Evolutionary conservation across 805 yeast species (phyloP).

Genomic region (Nakazawaea holstii): DNA sequence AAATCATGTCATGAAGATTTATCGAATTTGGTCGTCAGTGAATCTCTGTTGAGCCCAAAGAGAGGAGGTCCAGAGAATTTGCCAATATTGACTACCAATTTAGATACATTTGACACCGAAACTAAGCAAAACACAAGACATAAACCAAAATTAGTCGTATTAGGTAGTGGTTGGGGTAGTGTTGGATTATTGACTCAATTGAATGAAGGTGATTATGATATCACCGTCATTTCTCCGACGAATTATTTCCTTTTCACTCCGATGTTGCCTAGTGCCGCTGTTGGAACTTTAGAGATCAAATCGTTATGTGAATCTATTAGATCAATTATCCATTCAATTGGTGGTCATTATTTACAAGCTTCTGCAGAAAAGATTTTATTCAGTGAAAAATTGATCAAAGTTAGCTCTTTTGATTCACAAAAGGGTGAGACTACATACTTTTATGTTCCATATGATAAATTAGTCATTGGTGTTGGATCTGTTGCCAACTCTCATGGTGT

Average conservation of each 20-base stretch:
- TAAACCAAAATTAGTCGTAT: constrained; percentile 53
- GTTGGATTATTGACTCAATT: constrained; percentile 51
- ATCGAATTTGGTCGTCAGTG: constrained; percentile 41
- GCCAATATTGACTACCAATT: constrained; percentile 49
- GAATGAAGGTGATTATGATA: constrained; percentile 51
- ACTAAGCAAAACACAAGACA: constrained; percentile 38
- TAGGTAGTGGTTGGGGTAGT: constrained; percentile 73
- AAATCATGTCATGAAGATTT: constrained; percentile 29
- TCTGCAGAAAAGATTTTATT: constrained; percentile 55
- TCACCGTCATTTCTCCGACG: constrained; percentile 63
- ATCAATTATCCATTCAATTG: constrained; percentile 42
- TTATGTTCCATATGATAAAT: constrained; percentile 67
- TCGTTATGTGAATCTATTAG: constrained; percentile 62
- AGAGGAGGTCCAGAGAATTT: constrained; percentile 69
- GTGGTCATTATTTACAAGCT: constrained; percentile 61
- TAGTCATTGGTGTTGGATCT: constrained; percentile 66
- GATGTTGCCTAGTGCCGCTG: constrained; percentile 63
- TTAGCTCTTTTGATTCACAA: constrained; percentile 36
- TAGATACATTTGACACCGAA: constrained; percentile 52
- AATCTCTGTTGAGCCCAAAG: constrained; percentile 47
- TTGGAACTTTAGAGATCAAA: constrained; percentile 63
- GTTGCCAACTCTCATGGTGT: constrained; percentile 68
- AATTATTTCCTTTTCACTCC: constrained; percentile 69
- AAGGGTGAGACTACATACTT: constrained; percentile 37
- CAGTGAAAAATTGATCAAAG: constrained; percentile 52